phyloP scores from a whole-genome alignment of 192 early-diverging fungal genomes.

The Kickxella alabastrina region DNA sequence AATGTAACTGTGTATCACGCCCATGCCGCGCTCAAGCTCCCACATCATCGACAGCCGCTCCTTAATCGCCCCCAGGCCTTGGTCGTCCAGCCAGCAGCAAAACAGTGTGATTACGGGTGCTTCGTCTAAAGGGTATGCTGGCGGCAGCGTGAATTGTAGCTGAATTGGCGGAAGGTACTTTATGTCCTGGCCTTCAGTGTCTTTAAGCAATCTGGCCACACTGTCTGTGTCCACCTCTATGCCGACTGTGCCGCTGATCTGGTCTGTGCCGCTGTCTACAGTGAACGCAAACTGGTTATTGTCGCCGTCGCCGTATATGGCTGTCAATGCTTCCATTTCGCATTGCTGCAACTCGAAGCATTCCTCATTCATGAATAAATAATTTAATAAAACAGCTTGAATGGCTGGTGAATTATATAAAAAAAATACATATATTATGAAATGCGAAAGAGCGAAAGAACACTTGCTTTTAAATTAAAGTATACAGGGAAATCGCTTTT shows the following conservation, averaged over 20 bases:
- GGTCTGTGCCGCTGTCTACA: background rate
- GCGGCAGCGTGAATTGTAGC: slow-evolving; percentile 8
- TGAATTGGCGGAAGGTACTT: slow-evolving; percentile 10
- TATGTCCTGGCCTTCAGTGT: background rate
- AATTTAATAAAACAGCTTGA: no score
- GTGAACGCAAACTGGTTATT: background rate
- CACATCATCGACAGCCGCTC: slow-evolving; percentile 1
- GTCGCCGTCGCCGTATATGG: slow-evolving; percentile 15
- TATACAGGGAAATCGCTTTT: no score
- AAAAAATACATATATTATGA: no score
- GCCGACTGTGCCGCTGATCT: slow-evolving; percentile 1
- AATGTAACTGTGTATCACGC: slow-evolving; percentile 19
- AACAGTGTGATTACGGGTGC: slow-evolving; percentile 4
- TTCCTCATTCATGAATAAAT: slow-evolving; percentile 10
- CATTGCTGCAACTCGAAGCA: slow-evolving; percentile 18
- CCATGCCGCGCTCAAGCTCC: slow-evolving; percentile 8
- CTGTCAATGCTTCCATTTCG: slow-evolving; percentile 21
- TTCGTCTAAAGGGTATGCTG: slow-evolving; percentile 4
- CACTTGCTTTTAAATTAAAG: no score
- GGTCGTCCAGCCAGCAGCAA: slow-evolving; percentile 13
- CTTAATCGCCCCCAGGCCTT: background rate
- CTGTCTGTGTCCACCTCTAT: slow-evolving; percentile 5
- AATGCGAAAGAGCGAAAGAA: no score
- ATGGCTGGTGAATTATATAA: no score
- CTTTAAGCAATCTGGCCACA: background rate